Base-by-base conservation (phyloP, 768 basidiomycete species). In the Chalciporus piperatus region DNA sequence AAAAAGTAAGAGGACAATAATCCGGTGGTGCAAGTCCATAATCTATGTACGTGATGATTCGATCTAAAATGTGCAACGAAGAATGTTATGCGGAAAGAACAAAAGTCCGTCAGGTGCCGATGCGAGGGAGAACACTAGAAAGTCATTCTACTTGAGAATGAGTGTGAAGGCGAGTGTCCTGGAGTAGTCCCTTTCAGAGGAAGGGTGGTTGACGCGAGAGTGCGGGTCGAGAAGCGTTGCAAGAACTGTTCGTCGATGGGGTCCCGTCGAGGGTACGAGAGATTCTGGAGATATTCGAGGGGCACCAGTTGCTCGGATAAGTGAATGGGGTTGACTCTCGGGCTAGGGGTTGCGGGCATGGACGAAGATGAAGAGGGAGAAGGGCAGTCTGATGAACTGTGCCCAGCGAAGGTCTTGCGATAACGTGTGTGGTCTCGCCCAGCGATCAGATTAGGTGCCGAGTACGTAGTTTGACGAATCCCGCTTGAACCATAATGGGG, bases 191-290 rank as follows among this genome's bases (percentile, higher is more conserved):
- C 52, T 35, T 64, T 68, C 45, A 59, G 55, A 33, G 47, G 23
- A 33, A 49, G n/a, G 19, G 54, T 37, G 17, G 59, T 48, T 44
- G 57, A 59, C 8, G 64, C 46, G 37, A 67, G 53, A 0, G 60
- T 51, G 19, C 64, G 67, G 4, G 63, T 71, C 37, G 75, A 71
- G 60, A 87, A 82, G 22, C 80, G 78, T 57, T 81, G 77, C 44
- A 87, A 69, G 48, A 83, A 70, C 51, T 82, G 80, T 58, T 86
- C 84, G 59, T 87, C 85, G 20, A 75, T 72, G 45, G 84, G 83
- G 58, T 87, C 78, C 11, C 85, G 78, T 61, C 76, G 70, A 16
- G 79, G 77, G 27, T 73, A 77, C n/a, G 78, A 67, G 17, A 79
- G 70, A 47, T 68, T 76, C 63, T 82, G 79, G 13, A 87, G 79